A percentile compares a stretch with the other conserved stretches of the same genome.
Evolutionary conservation across 805 yeast species (phyloP).

Genomic region (Barnettozyma siamensis): DNA sequence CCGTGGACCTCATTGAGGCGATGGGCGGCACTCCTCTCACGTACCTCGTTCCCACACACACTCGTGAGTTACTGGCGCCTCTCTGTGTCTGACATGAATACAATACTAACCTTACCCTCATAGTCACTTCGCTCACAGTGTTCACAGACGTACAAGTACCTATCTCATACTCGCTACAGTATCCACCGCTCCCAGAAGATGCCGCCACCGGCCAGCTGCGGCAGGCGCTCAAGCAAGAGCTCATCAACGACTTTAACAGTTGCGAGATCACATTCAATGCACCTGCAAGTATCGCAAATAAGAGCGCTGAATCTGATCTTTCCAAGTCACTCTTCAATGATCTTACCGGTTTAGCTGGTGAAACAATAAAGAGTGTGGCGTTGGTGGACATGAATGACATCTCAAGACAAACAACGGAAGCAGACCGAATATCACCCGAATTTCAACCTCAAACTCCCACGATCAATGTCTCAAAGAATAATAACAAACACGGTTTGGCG

Average conservation of each 20-base stretch:
- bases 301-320: too few species aligned
- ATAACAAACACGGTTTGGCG: not conserved
- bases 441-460: too few species aligned
- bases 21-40: slow-evolving; percentile 31
- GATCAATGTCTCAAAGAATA: too few species aligned
- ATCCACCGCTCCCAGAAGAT: not conserved
- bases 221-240: not conserved
- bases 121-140: not conserved
- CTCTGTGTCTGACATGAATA: not conserved
- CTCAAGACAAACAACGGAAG: too few species aligned
- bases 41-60: slow-evolving; percentile 35
- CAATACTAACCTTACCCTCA: not conserved
- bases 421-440: too few species aligned
- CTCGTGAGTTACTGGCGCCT: slow-evolving; percentile 25
- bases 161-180: not conserved
- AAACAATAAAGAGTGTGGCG: too few species aligned
- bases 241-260: not conserved
- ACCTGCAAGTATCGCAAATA: too few species aligned
- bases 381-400: too few species aligned
- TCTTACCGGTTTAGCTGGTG: too few species aligned
- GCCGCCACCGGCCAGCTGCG: not conserved
- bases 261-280: not conserved
- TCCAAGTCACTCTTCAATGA: too few species aligned
- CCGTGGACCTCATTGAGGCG: slow-evolving; percentile 22
- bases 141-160: not conserved